Percentiles rank a stretch among this genome's conserved stretches.
Conservation (phyloP, 768 basidiomycete species). For the Macrolepiota dolichaula region DNA sequence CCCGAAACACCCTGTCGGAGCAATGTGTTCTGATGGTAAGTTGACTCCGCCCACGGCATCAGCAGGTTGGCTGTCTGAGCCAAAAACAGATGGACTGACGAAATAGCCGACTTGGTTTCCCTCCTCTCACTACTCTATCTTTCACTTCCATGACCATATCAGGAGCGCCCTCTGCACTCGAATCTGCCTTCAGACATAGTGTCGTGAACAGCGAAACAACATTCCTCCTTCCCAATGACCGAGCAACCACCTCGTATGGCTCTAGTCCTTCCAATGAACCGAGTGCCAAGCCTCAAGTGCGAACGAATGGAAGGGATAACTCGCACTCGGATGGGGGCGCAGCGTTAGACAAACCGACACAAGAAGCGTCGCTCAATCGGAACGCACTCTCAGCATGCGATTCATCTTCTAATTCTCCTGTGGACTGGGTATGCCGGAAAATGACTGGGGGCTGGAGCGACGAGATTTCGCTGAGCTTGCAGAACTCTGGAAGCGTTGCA, state of each 20-base stretch:
- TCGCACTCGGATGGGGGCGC: not conserved
- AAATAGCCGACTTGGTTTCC: no score
- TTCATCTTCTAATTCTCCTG: not conserved
- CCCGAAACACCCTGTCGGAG: no score
- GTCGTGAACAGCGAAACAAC: not conserved
- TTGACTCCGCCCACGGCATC: no score
- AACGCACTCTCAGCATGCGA: not conserved
- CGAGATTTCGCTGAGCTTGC: slow-evolving; percentile 31
- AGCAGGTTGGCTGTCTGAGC: no score
- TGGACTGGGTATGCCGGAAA: not conserved
- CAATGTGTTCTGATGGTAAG: no score
- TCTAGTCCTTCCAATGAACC: not conserved
- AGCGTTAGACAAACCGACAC: not conserved
- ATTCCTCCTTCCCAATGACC: not conserved
- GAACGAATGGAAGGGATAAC: not conserved
- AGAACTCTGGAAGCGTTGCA: slow-evolving; percentile 61
- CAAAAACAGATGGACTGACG: no score
- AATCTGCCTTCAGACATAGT: not conserved
- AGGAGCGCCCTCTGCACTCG: not conserved
- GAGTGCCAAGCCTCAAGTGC: not conserved
- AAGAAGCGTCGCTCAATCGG: not conserved
- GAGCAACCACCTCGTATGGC: not conserved
- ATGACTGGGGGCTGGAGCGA: slow-evolving; percentile 3
- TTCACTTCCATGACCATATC: not conserved
- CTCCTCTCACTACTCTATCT: no score